Conservation (phyloP, 2,329 filamentous ascomycete species). For the Aspergillus quadrilineatus region DNA sequence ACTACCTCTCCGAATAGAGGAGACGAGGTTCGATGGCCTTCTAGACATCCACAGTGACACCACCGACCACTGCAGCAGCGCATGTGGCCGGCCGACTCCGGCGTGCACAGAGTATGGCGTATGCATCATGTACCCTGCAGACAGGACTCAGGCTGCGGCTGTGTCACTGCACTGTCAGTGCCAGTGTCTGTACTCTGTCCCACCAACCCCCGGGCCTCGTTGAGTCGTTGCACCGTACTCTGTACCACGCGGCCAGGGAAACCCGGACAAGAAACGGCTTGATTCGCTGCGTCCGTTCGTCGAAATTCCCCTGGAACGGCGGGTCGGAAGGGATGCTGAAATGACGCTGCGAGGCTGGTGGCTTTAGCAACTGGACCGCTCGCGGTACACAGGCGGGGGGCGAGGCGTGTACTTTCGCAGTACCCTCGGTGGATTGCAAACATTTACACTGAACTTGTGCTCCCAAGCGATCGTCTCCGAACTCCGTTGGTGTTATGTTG, state of each 20-base stretch:
- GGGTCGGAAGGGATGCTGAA: background rate
- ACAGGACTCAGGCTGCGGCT: no score
- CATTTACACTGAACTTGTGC: background rate
- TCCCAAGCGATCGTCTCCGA: background rate
- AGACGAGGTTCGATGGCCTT: no score
- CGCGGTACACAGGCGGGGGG: background rate
- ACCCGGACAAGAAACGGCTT: background rate
- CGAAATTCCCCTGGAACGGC: slow-evolving; percentile 7
- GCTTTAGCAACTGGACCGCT: background rate
- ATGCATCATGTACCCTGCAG: background rate
- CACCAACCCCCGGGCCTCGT: background rate
- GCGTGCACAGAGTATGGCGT: background rate
- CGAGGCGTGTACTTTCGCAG: background rate
- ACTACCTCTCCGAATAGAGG: no score
- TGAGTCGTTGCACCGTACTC: background rate
- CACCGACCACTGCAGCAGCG: background rate
- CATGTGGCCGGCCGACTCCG: slow-evolving; percentile 8
- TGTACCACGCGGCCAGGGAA: background rate
- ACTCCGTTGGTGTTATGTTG: background rate
- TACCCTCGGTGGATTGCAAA: background rate
- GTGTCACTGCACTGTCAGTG: background rate
- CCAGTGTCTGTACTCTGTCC: background rate
- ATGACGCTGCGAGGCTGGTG: background rate
- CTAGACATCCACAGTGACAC: no score
- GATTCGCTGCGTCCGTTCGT: background rate